These are phyloP conservation scores for Exophiala sp. DNA, from an alignment of 2,329 filamentous ascomycete species.

Conservation along the genomic window DNA sequence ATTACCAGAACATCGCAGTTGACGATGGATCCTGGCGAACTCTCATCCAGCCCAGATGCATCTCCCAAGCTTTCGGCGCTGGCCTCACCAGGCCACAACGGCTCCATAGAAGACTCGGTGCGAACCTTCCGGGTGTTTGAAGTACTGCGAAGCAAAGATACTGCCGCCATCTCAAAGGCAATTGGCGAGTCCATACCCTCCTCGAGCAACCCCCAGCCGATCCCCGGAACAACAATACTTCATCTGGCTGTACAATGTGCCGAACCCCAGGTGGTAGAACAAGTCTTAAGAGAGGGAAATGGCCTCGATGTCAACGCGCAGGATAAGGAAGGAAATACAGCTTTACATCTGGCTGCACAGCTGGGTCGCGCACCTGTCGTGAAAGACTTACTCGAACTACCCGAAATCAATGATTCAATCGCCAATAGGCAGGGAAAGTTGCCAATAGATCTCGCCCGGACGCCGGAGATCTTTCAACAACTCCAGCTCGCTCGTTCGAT, in stretches of 20 bases:
- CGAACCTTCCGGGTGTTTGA: constrained; percentile 93
- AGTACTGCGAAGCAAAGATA: constrained; percentile 83
- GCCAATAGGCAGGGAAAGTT: constrained; percentile 78
- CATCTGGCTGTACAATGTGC: constrained; percentile 95
- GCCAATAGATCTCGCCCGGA: constrained; percentile 81
- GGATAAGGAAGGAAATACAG: constrained; percentile 90
- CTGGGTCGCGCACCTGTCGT: constrained; percentile 78
- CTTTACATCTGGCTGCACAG: constrained; percentile 77
- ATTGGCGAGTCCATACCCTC: constrained; percentile 56
- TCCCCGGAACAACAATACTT: constrained; percentile 71
- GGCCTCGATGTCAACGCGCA: constrained; percentile 77
- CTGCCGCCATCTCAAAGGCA: constrained; percentile 77
- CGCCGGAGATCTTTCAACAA: constrained; percentile 90
- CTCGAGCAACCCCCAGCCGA: constrained; percentile 39
- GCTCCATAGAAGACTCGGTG: constrained; percentile 83
- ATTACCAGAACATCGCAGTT: constrained; percentile 30
- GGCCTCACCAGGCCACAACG: constrained; percentile 33
- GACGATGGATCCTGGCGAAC: constrained; percentile 30
- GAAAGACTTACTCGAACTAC: constrained; percentile 72
- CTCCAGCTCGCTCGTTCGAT: constrained; percentile 84
- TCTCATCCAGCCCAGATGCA: constrained; percentile 32
- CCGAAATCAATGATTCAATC: constrained; percentile 79
- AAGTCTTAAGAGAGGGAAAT: constrained; percentile 72
- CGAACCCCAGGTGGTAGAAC: constrained; percentile 86
- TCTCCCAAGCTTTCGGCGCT: constrained; percentile 32